Evolutionary conservation across 1,284 basidiomycete genomes (phyloP).

Genomic region (Marasmius fiardii): DNA sequence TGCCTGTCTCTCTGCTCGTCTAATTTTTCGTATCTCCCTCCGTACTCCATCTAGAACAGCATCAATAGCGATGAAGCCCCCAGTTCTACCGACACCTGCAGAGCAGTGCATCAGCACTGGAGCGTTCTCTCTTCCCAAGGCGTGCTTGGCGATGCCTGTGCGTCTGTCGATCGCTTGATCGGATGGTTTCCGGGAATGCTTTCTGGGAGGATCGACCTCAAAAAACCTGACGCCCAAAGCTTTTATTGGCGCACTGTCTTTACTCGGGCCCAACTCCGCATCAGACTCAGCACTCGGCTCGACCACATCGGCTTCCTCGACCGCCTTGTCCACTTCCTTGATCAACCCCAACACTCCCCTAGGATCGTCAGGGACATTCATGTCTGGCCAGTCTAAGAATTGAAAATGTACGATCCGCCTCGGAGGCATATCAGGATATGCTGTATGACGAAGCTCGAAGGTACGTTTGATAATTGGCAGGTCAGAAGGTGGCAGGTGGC

Average conservation of each 20-base stretch:
- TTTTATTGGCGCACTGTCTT: background rate
- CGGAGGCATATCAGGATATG: slow-evolving; percentile 53
- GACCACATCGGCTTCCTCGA: slow-evolving; percentile 31
- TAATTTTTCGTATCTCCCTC: slow-evolving; percentile 48
- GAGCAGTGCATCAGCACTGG: slow-evolving; percentile 81
- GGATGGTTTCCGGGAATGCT: background rate
- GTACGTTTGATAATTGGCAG: slow-evolving; percentile 57
- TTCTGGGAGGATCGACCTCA: background rate
- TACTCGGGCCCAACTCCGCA: background rate
- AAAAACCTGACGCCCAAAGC: background rate
- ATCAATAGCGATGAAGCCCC: slow-evolving; percentile 88
- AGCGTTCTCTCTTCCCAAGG: slow-evolving; percentile 35
- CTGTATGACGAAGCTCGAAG: slow-evolving; percentile 64
- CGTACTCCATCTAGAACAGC: slow-evolving; percentile 79
- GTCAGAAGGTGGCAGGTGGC: slow-evolving; percentile 3
- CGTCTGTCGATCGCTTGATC: slow-evolving; percentile 33
- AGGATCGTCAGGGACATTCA: slow-evolving; percentile 87
- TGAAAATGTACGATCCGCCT: slow-evolving; percentile 79
- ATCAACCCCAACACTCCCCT: slow-evolving; percentile 72
- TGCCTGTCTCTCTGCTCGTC: slow-evolving; percentile 11
- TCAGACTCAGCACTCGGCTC: slow-evolving; percentile 2
- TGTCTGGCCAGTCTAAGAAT: slow-evolving; percentile 91
- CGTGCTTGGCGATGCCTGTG: slow-evolving; percentile 49
- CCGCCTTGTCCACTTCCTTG: slow-evolving; percentile 53
- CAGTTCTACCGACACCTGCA: slow-evolving; percentile 89